These are phyloP conservation scores for Rhodotorula glutinis DNA, from an alignment of 1,284 basidiomycete species.

Conservation along the genomic window DNA sequence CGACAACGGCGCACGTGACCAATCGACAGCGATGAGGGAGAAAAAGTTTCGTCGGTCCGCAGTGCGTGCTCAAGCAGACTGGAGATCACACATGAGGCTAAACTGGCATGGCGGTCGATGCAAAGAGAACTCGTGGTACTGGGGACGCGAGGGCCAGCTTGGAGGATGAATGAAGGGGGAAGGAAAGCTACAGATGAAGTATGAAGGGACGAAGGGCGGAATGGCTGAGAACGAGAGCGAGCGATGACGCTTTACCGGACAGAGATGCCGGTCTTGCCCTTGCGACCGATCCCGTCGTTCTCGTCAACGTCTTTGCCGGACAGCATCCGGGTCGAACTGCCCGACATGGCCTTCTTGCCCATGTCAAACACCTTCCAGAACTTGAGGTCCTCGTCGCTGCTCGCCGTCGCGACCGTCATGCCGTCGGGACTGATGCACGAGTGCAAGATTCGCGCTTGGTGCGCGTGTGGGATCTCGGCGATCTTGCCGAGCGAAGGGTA, in stretches of 20 bases:
- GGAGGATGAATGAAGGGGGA: no score
- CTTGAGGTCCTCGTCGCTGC: conserved; percentile 90
- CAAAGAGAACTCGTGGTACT: no score
- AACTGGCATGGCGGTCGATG: no score
- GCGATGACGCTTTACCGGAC: conserved; percentile 19
- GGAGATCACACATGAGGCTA: no score
- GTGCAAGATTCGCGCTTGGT: conserved; percentile 82
- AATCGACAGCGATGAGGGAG: no score
- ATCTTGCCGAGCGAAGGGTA: conserved; percentile 71
- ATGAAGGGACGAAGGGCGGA: not conserved
- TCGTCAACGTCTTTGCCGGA: conserved; percentile 35
- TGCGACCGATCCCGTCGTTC: conserved; percentile 38
- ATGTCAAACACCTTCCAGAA: conserved; percentile 63
- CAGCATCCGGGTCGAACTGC: conserved; percentile 16
- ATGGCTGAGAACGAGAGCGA: not conserved
- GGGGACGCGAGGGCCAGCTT: no score
- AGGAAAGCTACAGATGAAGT: not conserved
- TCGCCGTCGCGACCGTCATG: conserved; percentile 82
- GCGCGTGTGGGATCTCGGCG: conserved; percentile 84
- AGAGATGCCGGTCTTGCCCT: conserved; percentile 41
- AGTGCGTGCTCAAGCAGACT: no score
- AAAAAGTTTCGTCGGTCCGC: no score
- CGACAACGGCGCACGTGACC: no score
- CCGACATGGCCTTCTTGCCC: conserved; percentile 35
- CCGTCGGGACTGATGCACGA: conserved; percentile 81